Conservation (phyloP, 1,139 yeast genomes). For the Fermentozyma sake region DNA sequence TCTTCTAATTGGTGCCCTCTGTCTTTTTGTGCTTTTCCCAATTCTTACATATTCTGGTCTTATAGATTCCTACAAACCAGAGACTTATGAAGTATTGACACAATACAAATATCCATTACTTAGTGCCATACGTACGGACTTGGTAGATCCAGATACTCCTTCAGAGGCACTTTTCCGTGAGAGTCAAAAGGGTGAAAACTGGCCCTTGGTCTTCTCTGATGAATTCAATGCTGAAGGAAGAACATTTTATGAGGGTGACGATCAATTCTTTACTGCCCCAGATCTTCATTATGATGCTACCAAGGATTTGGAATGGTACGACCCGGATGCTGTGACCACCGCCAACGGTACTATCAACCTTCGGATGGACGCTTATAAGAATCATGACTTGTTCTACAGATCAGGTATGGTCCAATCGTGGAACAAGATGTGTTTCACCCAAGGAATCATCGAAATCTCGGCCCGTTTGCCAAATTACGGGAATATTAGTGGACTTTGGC, state of each 20-base stretch:
- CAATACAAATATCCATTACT: slow-evolving; percentile 56
- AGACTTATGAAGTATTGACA: slow-evolving; percentile 45
- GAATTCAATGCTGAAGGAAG: slow-evolving; percentile 82
- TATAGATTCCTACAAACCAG: slow-evolving; percentile 26
- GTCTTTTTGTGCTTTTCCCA: slow-evolving; percentile 67
- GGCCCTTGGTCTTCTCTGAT: slow-evolving; percentile 76
- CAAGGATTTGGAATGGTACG: slow-evolving; percentile 81
- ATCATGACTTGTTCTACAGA: slow-evolving; percentile 69
- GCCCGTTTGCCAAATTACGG: slow-evolving; percentile 72
- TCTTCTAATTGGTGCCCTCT: slow-evolving; percentile 56
- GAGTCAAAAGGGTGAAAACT: slow-evolving; percentile 51
- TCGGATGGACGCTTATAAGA: slow-evolving; percentile 69
- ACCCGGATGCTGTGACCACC: slow-evolving; percentile 76
- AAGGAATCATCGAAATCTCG: slow-evolving; percentile 67
- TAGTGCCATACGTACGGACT: slow-evolving; percentile 54
- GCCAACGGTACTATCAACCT: slow-evolving; percentile 59
- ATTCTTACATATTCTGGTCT: slow-evolving; percentile 72
- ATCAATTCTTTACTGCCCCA: slow-evolving; percentile 76
- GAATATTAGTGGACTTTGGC: slow-evolving; percentile 74
- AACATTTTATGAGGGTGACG: slow-evolving; percentile 79
- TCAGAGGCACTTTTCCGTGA: slow-evolving; percentile 39
- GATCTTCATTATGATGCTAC: slow-evolving; percentile 80
- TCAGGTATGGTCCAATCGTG: slow-evolving; percentile 85
- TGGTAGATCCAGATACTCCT: slow-evolving; percentile 83
- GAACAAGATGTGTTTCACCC: slow-evolving; percentile 79